Conservation (phyloP, 371 early-diverging fungal species). For the Mucor circinelloides region DNA sequence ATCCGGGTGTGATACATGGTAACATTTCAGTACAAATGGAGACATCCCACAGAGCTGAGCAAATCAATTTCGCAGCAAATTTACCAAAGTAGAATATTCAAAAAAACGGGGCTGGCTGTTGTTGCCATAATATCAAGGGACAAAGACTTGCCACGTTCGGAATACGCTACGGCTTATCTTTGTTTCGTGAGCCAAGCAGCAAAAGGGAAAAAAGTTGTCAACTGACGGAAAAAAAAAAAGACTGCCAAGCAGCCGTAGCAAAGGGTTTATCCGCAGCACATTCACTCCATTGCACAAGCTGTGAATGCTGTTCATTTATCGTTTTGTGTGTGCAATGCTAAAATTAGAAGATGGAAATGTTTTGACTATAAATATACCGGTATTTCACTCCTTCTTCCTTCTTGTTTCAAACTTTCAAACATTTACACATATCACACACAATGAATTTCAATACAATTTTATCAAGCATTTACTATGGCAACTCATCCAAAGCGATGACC, state of each 20-base stretch:
- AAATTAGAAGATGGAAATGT: not conserved
- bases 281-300: not conserved
- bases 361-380: not conserved
- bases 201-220: not conserved
- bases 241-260: not conserved
- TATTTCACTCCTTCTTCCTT: not conserved
- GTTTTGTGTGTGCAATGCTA: not conserved
- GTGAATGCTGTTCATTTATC: not conserved
- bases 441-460: not conserved
- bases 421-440: not conserved
- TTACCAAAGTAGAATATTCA: not conserved
- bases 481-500: not conserved
- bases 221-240: not conserved
- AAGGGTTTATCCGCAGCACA: constrained; percentile 1
- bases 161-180: not conserved
- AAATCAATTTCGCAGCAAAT: not conserved
- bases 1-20: not conserved
- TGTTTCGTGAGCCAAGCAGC: not conserved
- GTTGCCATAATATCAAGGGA: not conserved
- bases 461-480: not conserved
- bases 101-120: not conserved
- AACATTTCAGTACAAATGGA: not conserved
- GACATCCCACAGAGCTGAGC: not conserved
- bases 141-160: not conserved
- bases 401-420: not conserved